Evolutionary conservation across 2,329 filamentous ascomycete genomes (phyloP).

Genomic region (Trichothecium sympodiale): DNA sequence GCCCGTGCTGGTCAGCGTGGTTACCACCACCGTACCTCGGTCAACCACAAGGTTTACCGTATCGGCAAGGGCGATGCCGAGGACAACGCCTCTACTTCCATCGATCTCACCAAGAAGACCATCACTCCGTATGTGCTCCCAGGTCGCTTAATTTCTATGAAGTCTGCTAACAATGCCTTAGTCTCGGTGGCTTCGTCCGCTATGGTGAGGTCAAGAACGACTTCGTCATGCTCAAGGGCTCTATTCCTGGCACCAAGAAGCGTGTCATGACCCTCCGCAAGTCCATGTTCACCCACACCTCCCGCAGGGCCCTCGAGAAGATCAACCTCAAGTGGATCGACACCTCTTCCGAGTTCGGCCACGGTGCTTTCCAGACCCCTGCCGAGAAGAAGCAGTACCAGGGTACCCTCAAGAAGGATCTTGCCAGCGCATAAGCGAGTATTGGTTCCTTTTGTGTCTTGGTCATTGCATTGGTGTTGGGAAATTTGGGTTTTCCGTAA

Average conservation of each 20-base stretch:
- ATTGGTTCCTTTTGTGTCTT: constrained; percentile 30
- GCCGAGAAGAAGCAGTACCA: constrained; percentile 97
- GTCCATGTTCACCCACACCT: constrained; percentile 97
- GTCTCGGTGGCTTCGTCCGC: constrained; percentile 97
- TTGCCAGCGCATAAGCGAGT: constrained; percentile 33
- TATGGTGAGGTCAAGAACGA: constrained; percentile 99
- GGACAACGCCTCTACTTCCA: constrained; percentile 86
- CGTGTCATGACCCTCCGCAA: constrained; percentile 97
- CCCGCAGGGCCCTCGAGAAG: constrained; percentile 93
- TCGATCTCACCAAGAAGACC: constrained; percentile 97
- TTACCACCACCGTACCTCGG: constrained; percentile 99
- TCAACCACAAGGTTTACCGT: constrained; percentile 99
- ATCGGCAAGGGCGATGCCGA: constrained; percentile 88
- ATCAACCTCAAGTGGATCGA: constrained; percentile 99
- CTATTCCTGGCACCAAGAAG: constrained; percentile 98
- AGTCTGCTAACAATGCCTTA: constrained; percentile 32
- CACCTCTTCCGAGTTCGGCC: constrained; percentile 98
- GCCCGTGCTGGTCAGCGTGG: constrained; percentile 98
- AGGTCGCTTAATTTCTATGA: background rate
- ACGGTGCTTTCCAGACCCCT: constrained; percentile 98
- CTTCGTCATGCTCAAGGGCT: constrained; percentile 96
- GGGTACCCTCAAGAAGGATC: constrained; percentile 99
- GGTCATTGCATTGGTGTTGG: constrained; percentile 45
- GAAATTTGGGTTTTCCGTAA: constrained; percentile 27
- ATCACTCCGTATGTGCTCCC: constrained; percentile 85